Percentiles rank a stretch among this genome's conserved stretches.
Evolutionary conservation across 352 stramenopile genomes (phyloP).

Genomic region (Globisporangium middletonii): DNA sequence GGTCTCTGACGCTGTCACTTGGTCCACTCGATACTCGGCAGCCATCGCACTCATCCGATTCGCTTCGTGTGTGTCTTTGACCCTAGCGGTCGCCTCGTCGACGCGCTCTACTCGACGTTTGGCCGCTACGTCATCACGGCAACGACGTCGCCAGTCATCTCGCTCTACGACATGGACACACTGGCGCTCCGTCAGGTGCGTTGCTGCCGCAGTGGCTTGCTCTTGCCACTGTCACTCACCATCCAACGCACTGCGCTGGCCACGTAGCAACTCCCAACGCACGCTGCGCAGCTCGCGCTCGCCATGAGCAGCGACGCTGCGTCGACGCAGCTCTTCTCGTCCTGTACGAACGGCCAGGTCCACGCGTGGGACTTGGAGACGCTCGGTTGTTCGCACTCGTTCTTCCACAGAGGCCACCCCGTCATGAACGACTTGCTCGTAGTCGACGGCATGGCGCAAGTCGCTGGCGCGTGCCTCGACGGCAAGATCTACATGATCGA

Average conservation of each 20-base stretch:
- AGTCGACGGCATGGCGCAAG: conserved; percentile 23
- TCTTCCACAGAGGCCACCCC: conserved; percentile 26
- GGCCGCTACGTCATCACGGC: conserved; percentile 42
- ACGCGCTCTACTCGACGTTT: conserved; percentile 34
- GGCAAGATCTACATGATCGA: conserved; percentile 61
- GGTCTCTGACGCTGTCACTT: conserved; percentile 4
- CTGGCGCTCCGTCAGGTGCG: conserved; percentile 40
- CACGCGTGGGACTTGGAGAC: conserved; percentile 37
- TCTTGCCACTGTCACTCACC: not conserved
- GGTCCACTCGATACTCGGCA: not conserved
- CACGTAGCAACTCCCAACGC: conserved; percentile 45
- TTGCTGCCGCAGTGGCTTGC: not conserved
- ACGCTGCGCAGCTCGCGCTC: conserved; percentile 30
- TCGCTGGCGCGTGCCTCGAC: conserved; percentile 38
- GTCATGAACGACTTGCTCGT: conserved; percentile 36
- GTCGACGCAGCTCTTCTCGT: conserved; percentile 27
- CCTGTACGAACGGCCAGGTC: conserved; percentile 30
- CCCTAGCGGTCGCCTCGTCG: conserved; percentile 20
- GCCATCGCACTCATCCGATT: not conserved
- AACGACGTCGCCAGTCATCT: conserved; percentile 41
- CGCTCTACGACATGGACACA: conserved; percentile 44
- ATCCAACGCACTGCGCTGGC: not conserved
- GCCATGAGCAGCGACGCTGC: conserved; percentile 8
- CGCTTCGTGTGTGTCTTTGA: not conserved
- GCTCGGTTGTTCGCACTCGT: conserved; percentile 25